Evolutionary conservation across 139 green algal species (phyloP), one percentile per base, ranked within the genome.

Genomic region (Auxenochlorella pyrenoidosa): DNA sequence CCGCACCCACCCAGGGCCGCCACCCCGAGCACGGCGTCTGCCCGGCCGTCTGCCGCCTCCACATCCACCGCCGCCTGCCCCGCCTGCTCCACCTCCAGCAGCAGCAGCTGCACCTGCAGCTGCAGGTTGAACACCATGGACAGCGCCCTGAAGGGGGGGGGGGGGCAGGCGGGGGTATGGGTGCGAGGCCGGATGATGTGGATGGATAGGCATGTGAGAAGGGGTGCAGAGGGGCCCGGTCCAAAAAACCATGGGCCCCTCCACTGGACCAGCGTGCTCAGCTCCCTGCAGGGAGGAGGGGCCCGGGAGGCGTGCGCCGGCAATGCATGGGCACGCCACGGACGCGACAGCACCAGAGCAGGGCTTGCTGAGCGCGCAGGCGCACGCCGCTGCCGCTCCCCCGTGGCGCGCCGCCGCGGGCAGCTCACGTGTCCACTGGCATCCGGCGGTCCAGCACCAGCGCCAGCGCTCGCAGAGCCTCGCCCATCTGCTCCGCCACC

Each of bases 21-120:
- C 34, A 86, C 47, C 8, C 76, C 86, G 47, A 89, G 86, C 68
- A 89, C 86, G 22, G 71, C 54, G 60, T 89, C 86, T 0, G 86
- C 86, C 30, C 84, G 40, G 66, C 54, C 82, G 47, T 21, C 44
- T 30, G 28, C 59, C 22, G 36, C 75, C 70, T 76, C 75, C 43
- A 60, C 44, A 22, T 82, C 41, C 82, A 81, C 32, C 32, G 59
- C 32, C 75, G 59, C 41, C 54, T 21, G 30, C 44, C 34, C 68
- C 72, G 28, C 73, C 79, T 84, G 38, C 73, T 89, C 86, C 66
- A 89, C 79, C 72, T 82, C 83, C 38, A 88, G 54, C 40, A 89
- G 79, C 86, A 89, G 79, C 76, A 73, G 38, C 86, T 89, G 86
- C 72, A 89, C 79, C 78, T 89, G 77, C 34, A 79, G 47, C 51